Percentiles rank a stretch among this genome's conserved stretches.
Evolutionary conservation across 441 rosid species (phyloP).

Genomic region (Erodium moschatum): DNA sequence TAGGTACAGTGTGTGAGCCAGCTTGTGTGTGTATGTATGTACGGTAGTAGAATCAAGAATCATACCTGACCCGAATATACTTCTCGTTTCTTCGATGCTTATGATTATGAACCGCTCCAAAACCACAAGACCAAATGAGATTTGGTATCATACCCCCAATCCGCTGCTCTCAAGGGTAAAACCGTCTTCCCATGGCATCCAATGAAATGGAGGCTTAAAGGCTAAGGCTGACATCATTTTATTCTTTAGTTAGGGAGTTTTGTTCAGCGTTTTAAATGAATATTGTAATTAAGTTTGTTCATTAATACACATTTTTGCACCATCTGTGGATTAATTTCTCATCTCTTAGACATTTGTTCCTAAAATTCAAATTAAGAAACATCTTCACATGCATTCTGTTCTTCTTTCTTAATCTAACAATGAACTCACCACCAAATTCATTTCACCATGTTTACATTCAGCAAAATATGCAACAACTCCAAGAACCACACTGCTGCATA

Average conservation of each 20-base stretch:
- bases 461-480: neutral
- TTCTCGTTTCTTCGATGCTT: neutral
- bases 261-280: neutral
- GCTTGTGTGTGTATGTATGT: neutral
- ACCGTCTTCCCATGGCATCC: too few relatives aligned
- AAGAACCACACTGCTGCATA: neutral
- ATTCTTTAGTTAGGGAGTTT: neutral
- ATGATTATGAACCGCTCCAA: neutral
- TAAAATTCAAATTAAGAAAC: neutral
- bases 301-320: neutral
- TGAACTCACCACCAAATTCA: neutral
- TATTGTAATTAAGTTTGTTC: neutral
- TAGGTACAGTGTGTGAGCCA: neutral
- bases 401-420: neutral
- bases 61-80: neutral
- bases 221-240: neutral
- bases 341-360: too few relatives aligned
- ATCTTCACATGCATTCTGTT: neutral
- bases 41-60: neutral
- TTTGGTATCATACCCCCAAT: neutral
- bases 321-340: neutral
- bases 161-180: neutral
- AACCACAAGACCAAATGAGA: neutral
- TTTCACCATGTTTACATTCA: too few relatives aligned
- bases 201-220: too few relatives aligned